Evolutionary conservation across 305 asterid species (phyloP).

Genomic region (Salvia sclarea): DNA sequence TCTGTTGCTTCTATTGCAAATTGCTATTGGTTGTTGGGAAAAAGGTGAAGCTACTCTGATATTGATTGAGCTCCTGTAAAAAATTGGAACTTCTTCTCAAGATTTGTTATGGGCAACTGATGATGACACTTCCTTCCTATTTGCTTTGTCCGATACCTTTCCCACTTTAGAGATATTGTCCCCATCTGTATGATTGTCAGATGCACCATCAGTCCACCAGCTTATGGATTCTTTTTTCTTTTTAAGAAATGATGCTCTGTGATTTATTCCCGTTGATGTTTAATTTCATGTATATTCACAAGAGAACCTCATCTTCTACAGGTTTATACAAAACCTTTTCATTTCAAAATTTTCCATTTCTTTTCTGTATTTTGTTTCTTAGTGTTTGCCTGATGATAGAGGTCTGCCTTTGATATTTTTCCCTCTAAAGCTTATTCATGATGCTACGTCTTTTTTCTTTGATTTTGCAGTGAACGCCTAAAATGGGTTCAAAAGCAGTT

Average conservation of each 20-base stretch:
- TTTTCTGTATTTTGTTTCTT: slow-evolving; percentile 25
- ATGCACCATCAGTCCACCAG: slow-evolving; percentile 22
- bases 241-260: slow-evolving; percentile 4
- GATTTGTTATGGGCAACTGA: slow-evolving; percentile 32
- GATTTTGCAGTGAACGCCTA: slow-evolving; percentile 35
- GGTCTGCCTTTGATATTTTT: not conserved
- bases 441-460: slow-evolving; percentile 3
- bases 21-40: slow-evolving; percentile 23
- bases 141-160: slow-evolving; percentile 35
- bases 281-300: slow-evolving; percentile 4
- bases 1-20: slow-evolving; percentile 31
- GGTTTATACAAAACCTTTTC: slow-evolving; percentile 17
- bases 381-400: slow-evolving; percentile 11
- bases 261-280: not conserved
- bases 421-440: slow-evolving; percentile 21
- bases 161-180: slow-evolving; percentile 30
- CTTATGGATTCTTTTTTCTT: slow-evolving; percentile 8
- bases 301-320: slow-evolving; percentile 9
- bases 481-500: slow-evolving; percentile 82
- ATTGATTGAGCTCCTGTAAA: slow-evolving; percentile 32
- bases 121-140: slow-evolving; percentile 30
- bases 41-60: slow-evolving; percentile 29
- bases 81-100: slow-evolving; percentile 19
- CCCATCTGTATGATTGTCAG: slow-evolving; percentile 32
- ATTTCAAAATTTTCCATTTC: not conserved